phyloP scores from a whole-genome alignment of 371 early-diverging fungal species.

The Mucor piriformis region DNA sequence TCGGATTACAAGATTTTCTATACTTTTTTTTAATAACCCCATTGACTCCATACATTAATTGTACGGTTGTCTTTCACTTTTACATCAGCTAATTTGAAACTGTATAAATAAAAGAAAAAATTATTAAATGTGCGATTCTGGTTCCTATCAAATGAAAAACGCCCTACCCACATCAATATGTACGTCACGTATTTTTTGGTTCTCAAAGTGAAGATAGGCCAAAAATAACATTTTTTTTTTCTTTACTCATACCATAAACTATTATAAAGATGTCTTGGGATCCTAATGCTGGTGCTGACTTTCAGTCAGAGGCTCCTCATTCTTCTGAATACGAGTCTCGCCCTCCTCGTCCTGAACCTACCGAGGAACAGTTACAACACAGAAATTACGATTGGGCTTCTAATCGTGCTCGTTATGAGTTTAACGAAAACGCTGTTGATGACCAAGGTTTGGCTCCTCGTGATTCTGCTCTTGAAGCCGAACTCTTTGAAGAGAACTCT shows the following conservation, averaged over 20 bases:
- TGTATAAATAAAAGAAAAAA: too few species aligned
- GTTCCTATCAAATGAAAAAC: too few species aligned
- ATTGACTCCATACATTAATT: too few species aligned
- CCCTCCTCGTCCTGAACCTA: slow-evolving; percentile 26
- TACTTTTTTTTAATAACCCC: neutral
- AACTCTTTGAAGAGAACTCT: slow-evolving; percentile 55
- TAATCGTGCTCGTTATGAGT: slow-evolving; percentile 56
- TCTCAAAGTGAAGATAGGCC: too few species aligned
- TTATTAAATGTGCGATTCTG: too few species aligned
- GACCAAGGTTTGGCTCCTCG: slow-evolving; percentile 48
- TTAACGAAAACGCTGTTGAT: slow-evolving; percentile 46
- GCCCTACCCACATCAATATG: too few species aligned
- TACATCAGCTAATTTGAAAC: too few species aligned
- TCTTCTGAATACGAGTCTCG: neutral
- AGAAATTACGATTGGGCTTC: slow-evolving; percentile 58
- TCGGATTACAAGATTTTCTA: too few species aligned
- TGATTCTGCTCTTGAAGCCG: slow-evolving; percentile 49
- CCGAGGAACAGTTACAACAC: slow-evolving; percentile 26
- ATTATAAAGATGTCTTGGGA: slow-evolving; percentile 19
- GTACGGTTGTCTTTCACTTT: too few species aligned
- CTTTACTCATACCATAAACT: neutral
- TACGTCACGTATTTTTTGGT: too few species aligned
- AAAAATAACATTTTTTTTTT: neutral
- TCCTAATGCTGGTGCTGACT: slow-evolving; percentile 12
- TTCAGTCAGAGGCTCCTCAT: neutral